Conservation (phyloP, 495 filamentous ascomycete genomes). For the Penicillium desertorum region DNA sequence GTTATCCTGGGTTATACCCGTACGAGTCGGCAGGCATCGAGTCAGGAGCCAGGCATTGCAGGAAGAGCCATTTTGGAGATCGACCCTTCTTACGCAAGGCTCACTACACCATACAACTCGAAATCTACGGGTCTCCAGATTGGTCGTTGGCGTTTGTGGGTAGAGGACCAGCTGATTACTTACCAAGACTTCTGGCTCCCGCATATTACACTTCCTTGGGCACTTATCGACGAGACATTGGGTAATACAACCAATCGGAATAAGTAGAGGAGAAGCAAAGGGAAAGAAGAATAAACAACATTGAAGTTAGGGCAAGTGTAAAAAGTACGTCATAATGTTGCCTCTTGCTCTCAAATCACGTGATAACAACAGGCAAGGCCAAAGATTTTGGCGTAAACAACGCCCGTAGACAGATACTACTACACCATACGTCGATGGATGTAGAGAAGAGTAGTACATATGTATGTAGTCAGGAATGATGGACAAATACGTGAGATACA, state of each 20-base stretch:
- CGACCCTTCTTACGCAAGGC: neutral
- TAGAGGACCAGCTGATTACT: conserved; percentile 4
- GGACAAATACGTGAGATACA: neutral
- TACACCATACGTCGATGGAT: no score
- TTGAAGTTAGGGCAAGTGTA: no score
- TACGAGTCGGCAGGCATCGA: neutral
- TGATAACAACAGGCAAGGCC: neutral
- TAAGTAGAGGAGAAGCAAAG: no score
- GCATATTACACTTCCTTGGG: neutral
- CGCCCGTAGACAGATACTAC: no score
- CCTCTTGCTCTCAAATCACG: neutral
- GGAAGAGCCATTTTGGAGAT: conserved; percentile 4
- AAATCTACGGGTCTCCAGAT: conserved; percentile 1
- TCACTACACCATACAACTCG: neutral
- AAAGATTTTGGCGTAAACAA: neutral
- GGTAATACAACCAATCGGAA: neutral
- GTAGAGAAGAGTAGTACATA: no score
- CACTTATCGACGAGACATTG: neutral
- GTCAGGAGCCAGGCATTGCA: conserved; percentile 2
- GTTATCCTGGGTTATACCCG: conserved; percentile 2
- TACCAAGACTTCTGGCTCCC: conserved; percentile 10
- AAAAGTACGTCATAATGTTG: no score
- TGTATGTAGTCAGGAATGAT: neutral
- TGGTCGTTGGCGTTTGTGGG: conserved; percentile 9
- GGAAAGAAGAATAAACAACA: no score